A percentile compares a stretch with the other conserved stretches of the same genome.
phyloP scores from a whole-genome alignment of 2,329 filamentous ascomycete genomes.

The Arthrinium phaeospermum region DNA sequence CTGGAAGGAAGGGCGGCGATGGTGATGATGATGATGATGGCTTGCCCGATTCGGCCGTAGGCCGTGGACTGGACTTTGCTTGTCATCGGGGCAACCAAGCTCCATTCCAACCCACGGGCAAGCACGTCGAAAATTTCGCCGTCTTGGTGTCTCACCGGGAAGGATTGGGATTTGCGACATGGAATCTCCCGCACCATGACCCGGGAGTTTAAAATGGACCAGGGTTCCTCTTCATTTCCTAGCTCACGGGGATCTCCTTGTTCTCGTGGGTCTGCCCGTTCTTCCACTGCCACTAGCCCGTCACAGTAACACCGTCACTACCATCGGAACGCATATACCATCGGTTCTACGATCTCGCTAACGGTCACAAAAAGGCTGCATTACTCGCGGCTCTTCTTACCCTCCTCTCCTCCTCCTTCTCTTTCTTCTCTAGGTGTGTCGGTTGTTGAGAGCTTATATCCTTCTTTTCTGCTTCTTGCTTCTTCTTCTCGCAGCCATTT shows the following conservation, averaged over 20 bases:
- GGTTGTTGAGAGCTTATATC: background rate
- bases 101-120: background rate
- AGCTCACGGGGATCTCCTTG: constrained; percentile 12
- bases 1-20: too few species aligned
- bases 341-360: background rate
- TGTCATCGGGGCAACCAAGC: background rate
- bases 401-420: background rate
- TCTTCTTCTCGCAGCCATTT: background rate
- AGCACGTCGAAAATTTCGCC: background rate
- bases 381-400: constrained; percentile 6
- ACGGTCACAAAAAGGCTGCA: background rate
- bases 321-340: background rate
- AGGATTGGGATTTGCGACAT: constrained; percentile 7
- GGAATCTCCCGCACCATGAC: constrained; percentile 1
- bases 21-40: background rate
- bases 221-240: constrained; percentile 5
- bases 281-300: background rate
- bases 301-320: background rate
- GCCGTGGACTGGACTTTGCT: too few species aligned
- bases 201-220: constrained; percentile 10
- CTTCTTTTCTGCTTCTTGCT: background rate
- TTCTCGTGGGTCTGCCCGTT: background rate
- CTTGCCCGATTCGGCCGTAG: constrained; percentile 9
- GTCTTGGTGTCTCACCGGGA: background rate
- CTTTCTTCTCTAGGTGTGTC: background rate